Conservation (phyloP, 495 filamentous ascomycete species). For the Collariella sp. region DNA sequence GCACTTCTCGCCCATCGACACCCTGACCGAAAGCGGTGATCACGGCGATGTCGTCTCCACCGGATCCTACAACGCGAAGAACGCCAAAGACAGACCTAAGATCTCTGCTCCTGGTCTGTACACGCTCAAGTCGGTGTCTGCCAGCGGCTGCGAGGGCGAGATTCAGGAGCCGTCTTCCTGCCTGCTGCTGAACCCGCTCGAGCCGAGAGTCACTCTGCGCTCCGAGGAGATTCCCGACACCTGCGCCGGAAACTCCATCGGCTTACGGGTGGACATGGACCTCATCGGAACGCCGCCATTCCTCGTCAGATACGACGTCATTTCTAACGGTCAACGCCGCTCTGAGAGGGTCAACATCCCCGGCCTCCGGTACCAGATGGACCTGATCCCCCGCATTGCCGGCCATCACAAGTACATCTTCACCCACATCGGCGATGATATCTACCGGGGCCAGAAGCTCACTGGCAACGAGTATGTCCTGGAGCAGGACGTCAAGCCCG, state of each 20-base stretch:
- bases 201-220: slow-evolving; percentile 65
- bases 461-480: slow-evolving; percentile 46
- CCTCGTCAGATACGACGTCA: slow-evolving; percentile 60
- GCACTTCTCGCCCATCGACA: slow-evolving; percentile 60
- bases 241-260: slow-evolving; percentile 87
- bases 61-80: slow-evolving; percentile 46
- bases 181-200: slow-evolving; percentile 78
- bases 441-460: slow-evolving; percentile 60
- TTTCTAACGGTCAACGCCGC: slow-evolving; percentile 40
- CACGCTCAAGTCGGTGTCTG: slow-evolving; percentile 65
- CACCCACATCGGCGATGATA: slow-evolving; percentile 63
- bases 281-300: slow-evolving; percentile 88
- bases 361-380: slow-evolving; percentile 66
- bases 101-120: slow-evolving; percentile 81
- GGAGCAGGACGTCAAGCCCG: slow-evolving; percentile 86
- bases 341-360: slow-evolving; percentile 44
- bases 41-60: slow-evolving; percentile 46
- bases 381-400: slow-evolving; percentile 71
- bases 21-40: slow-evolving; percentile 53
- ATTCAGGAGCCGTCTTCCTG: slow-evolving; percentile 88
- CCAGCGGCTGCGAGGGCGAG: slow-evolving; percentile 75
- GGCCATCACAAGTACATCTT: slow-evolving; percentile 86
- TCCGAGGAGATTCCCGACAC: slow-evolving; percentile 82
- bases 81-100: slow-evolving; percentile 37
- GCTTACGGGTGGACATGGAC: slow-evolving; percentile 77